Evolutionary conservation across 2,329 filamentous ascomycete genomes (phyloP).

Genomic region (Stylonectria norvegica): DNA sequence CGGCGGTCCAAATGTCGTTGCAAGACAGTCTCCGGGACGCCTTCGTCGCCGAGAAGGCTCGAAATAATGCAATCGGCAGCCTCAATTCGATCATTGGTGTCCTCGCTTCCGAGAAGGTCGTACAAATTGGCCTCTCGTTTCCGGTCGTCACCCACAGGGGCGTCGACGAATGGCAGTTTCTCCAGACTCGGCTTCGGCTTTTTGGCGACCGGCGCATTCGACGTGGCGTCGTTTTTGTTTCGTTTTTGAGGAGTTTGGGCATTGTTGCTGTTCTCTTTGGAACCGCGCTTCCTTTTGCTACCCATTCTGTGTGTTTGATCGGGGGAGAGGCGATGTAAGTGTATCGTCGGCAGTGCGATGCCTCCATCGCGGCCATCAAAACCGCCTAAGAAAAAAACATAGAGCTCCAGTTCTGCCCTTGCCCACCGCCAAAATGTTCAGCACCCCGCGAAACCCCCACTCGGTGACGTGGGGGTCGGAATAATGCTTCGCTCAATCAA

Average conservation of each 20-base stretch:
- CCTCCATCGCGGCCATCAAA: neutral
- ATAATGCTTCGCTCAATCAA: too few species aligned
- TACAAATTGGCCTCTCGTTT: constrained; percentile 59
- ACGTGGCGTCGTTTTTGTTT: constrained; percentile 29
- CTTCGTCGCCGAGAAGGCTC: constrained; percentile 49
- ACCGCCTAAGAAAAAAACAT: constrained; percentile 15
- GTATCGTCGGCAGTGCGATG: constrained; percentile 3
- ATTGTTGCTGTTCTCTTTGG: constrained; percentile 30
- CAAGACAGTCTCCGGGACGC: constrained; percentile 51
- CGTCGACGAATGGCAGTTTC: constrained; percentile 48
- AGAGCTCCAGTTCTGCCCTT: constrained; percentile 16
- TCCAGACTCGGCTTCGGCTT: constrained; percentile 29
- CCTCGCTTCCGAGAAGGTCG: constrained; percentile 59
- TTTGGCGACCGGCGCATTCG: constrained; percentile 16
- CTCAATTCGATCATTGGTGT: constrained; percentile 51
- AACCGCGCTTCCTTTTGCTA: constrained; percentile 35
- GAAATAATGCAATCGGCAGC: constrained; percentile 59
- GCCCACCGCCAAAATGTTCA: constrained; percentile 21
- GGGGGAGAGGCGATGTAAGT: constrained; percentile 5
- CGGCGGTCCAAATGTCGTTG: constrained; percentile 60
- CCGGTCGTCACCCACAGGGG: constrained; percentile 50
- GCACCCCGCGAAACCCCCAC: constrained; percentile 21
- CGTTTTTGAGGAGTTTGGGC: constrained; percentile 29
- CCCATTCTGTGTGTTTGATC: constrained; percentile 27
- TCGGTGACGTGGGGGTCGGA: constrained; percentile 5